These are phyloP conservation scores for Leishmania mexicana DNA, from an alignment of 208 protist genomes.

Conservation along the genomic window DNA sequence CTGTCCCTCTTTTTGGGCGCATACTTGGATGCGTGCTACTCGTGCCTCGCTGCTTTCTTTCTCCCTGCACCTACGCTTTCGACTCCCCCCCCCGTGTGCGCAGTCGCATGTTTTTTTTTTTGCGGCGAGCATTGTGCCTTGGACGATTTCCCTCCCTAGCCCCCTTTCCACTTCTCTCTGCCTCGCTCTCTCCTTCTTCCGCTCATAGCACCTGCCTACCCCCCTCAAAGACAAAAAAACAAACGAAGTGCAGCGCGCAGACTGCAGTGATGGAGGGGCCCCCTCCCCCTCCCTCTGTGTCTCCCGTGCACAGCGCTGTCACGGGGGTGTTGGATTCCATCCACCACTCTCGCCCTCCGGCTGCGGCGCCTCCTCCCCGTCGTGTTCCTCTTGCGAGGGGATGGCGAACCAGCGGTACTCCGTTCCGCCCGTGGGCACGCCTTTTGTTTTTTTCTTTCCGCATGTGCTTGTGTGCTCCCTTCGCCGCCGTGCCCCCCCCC, in stretches of 20 bases:
- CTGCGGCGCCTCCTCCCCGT: not conserved
- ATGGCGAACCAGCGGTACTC: not conserved
- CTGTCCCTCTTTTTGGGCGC: not conserved
- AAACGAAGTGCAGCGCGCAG: not conserved
- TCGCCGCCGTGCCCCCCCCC: not conserved
- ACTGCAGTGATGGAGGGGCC: not conserved
- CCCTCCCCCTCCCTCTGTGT: not conserved
- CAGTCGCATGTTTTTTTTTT: not conserved
- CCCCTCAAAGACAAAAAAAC: not conserved
- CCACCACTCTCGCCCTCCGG: not conserved
- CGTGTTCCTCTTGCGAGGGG: not conserved
- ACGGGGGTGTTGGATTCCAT: not conserved
- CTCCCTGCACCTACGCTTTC: not conserved
- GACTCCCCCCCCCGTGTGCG: not conserved
- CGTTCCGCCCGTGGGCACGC: not conserved
- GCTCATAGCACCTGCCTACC: not conserved
- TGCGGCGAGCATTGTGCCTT: not conserved
- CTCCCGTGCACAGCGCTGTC: not conserved
- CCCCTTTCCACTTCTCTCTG: not conserved
- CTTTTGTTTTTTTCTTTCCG: not conserved
- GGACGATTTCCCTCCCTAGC: not conserved
- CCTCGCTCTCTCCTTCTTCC: not conserved
- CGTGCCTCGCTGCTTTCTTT: not conserved
- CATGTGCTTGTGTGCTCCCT: no score
- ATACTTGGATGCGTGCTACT: not conserved